phyloP scores from a whole-genome alignment of 2,329 filamentous ascomycete genomes.

The Penicillium sp. region DNA sequence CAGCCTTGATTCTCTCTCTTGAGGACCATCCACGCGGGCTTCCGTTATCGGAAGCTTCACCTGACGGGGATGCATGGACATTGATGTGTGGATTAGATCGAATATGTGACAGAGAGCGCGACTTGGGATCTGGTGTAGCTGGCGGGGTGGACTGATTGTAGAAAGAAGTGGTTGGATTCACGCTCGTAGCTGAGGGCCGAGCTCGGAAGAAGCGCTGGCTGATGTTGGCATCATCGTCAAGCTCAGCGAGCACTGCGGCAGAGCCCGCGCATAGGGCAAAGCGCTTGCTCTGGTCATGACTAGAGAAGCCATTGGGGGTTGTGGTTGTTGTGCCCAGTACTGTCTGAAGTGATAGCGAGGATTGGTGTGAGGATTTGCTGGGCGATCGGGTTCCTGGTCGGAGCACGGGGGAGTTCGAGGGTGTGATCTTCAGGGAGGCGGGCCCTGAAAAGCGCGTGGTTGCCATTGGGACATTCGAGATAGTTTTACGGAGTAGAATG shows the following conservation, averaged over 20 bases:
- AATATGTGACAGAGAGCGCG: slow-evolving; percentile 54
- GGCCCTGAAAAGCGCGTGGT: slow-evolving; percentile 29
- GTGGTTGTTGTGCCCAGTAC: slow-evolving; percentile 88
- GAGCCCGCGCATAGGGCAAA: slow-evolving; percentile 93
- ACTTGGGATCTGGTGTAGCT: slow-evolving; percentile 54
- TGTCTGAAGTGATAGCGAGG: slow-evolving; percentile 65
- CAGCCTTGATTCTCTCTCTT: slow-evolving; percentile 87
- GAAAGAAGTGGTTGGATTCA: slow-evolving; percentile 56
- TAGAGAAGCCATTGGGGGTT: slow-evolving; percentile 81
- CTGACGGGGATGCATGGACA: slow-evolving; percentile 45
- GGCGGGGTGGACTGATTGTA: slow-evolving; percentile 54
- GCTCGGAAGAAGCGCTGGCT: slow-evolving; percentile 88
- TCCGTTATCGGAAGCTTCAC: slow-evolving; percentile 55
- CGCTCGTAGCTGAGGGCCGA: slow-evolving; percentile 63
- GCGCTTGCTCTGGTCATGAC: slow-evolving; percentile 60
- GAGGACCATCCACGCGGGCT: slow-evolving; percentile 75
- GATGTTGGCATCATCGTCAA: slow-evolving; percentile 61
- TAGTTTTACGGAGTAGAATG: slow-evolving; percentile 22
- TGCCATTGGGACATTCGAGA: slow-evolving; percentile 32
- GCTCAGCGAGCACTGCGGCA: slow-evolving; percentile 81
- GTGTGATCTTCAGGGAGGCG: slow-evolving; percentile 61
- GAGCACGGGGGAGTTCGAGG: slow-evolving; percentile 69
- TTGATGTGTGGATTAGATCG: slow-evolving; percentile 47
- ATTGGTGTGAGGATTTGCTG: slow-evolving; percentile 44
- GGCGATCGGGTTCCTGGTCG: slow-evolving; percentile 62